Evolutionary conservation across 495 filamentous ascomycete species (phyloP).

Genomic region (Tuber calosporum): DNA sequence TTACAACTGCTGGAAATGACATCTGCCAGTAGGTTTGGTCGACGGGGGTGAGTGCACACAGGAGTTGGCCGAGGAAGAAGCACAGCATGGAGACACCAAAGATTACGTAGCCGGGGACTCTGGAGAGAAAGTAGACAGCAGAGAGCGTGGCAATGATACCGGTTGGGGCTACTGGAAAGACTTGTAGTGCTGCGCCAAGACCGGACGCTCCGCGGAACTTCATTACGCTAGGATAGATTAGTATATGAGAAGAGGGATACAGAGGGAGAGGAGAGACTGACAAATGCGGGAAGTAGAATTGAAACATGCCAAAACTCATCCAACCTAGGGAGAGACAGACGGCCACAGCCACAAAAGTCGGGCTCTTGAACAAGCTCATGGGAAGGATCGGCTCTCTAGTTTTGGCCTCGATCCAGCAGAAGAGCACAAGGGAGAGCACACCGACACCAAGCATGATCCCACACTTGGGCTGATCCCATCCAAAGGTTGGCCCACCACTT

Average conservation of each 20-base stretch:
- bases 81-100: conserved; percentile 48
- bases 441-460: conserved; percentile 55
- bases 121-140: conserved; percentile 50
- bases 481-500: conserved; percentile 55
- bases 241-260: neutral
- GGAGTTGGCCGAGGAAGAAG: conserved; percentile 39
- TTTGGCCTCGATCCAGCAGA: conserved; percentile 49
- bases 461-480: conserved; percentile 52
- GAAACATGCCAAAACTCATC: conserved; percentile 56
- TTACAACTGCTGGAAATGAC: conserved; percentile 51
- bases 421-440: conserved; percentile 47
- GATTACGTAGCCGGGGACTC: conserved; percentile 51
- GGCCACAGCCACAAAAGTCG: conserved; percentile 51
- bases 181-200: conserved; percentile 48
- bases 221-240: conserved; percentile 41
- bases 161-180: conserved; percentile 46
- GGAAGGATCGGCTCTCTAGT: conserved; percentile 52
- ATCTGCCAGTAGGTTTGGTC: conserved; percentile 56
- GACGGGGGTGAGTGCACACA: conserved; percentile 47
- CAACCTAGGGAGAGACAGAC: conserved; percentile 53
- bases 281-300: conserved; percentile 55
- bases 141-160: conserved; percentile 51
- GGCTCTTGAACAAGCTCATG: conserved; percentile 46
- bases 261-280: neutral
- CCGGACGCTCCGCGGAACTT: conserved; percentile 47